These are phyloP conservation scores for Saccharomyces hybrid DNA, from an alignment of 1,139 yeast species.

Conservation along the genomic window DNA sequence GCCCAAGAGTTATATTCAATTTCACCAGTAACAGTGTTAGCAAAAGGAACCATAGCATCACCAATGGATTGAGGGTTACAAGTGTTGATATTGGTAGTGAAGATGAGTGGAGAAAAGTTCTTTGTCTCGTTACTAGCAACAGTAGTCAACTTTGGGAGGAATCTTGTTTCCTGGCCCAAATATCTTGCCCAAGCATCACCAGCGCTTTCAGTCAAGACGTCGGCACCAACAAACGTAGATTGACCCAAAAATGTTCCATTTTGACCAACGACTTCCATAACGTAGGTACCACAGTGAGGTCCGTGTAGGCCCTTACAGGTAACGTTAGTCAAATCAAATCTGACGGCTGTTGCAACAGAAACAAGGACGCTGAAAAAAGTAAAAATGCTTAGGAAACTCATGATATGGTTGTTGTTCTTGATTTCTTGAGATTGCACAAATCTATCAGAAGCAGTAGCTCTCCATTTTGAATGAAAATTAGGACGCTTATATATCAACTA, in stretches of 20 bases:
- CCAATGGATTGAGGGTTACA: slow-evolving; percentile 12
- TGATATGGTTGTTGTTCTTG: background rate
- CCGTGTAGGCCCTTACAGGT: slow-evolving; percentile 8
- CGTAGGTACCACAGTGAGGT: slow-evolving; percentile 13
- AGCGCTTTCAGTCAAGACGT: slow-evolving; percentile 9
- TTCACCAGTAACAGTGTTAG: slow-evolving; percentile 11
- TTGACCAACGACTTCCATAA: slow-evolving; percentile 9
- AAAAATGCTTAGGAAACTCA: background rate
- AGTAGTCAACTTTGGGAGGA: slow-evolving; percentile 11
- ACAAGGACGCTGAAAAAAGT: background rate
- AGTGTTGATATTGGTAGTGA: slow-evolving; percentile 10
- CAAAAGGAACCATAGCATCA: slow-evolving; percentile 9
- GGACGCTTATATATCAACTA: background rate
- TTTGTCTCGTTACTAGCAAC: slow-evolving; percentile 11
- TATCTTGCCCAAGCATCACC: slow-evolving; percentile 13
- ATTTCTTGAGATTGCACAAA: background rate
- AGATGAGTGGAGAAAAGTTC: slow-evolving; percentile 9
- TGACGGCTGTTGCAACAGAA: background rate
- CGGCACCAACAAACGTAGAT: slow-evolving; percentile 12
- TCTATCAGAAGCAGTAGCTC: background rate
- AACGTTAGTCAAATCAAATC: background rate
- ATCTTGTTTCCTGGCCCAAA: slow-evolving; percentile 8
- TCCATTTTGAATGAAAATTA: background rate
- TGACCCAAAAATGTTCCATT: slow-evolving; percentile 10
- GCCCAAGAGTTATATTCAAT: slow-evolving; percentile 11